These are phyloP conservation scores for Trichoderma oligosporum DNA, from an alignment of 2,329 filamentous ascomycete species.

Conservation along the genomic window DNA sequence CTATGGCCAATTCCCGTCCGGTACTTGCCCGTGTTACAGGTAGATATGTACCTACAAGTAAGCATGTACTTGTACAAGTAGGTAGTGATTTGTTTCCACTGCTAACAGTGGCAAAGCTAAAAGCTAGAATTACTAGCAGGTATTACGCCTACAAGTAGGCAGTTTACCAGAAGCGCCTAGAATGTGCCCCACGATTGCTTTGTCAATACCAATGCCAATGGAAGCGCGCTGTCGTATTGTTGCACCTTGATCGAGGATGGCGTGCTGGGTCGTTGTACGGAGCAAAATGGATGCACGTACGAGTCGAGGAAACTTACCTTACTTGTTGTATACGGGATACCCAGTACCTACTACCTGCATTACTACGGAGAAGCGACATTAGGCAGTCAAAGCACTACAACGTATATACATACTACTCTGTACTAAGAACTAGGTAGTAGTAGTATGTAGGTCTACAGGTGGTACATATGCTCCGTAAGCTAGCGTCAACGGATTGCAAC, in stretches of 20 bases:
- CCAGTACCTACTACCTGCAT: too few species aligned
- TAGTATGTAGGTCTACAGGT: not conserved
- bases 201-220: not conserved
- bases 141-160: too few species aligned
- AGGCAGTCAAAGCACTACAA: too few species aligned
- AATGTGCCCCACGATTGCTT: not conserved
- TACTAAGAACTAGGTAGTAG: too few species aligned
- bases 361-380: too few species aligned
- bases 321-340: too few species aligned
- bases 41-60: too few species aligned
- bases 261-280: slow-evolving; percentile 1
- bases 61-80: too few species aligned
- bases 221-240: too few species aligned
- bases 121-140: not conserved
- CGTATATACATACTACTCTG: not conserved
- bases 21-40: not conserved
- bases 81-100: too few species aligned
- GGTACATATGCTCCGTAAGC: not conserved
- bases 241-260: slow-evolving; percentile 1
- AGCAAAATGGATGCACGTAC: too few species aligned
- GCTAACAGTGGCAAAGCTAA: not conserved
- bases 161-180: not conserved
- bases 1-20: slow-evolving; percentile 10
- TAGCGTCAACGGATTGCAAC: slow-evolving; percentile 13
- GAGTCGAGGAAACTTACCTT: not conserved